Percentiles rank a stretch among this genome's conserved stretches.
Evolutionary conservation across 805 yeast genomes (phyloP).

Genomic region (Starmerella sirachaensis): DNA sequence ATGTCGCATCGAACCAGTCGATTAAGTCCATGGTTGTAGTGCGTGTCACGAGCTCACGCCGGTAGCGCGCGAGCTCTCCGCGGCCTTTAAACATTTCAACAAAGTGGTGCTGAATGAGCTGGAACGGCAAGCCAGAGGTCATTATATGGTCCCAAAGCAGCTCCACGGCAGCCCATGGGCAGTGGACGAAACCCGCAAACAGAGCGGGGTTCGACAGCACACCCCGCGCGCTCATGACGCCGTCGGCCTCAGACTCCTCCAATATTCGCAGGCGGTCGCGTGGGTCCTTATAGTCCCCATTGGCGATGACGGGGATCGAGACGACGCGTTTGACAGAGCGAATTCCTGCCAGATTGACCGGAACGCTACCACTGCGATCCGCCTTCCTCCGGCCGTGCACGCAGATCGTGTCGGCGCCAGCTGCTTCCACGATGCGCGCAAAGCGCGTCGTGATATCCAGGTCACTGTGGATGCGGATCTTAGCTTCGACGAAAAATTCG

Average conservation of each 20-base stretch:
- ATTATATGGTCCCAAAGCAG: slow-evolving; percentile 66
- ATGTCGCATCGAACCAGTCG: slow-evolving; percentile 71
- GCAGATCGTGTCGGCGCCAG: slow-evolving; percentile 89
- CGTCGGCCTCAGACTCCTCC: slow-evolving; percentile 63
- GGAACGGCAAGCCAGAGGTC: slow-evolving; percentile 73
- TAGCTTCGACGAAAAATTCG: slow-evolving; percentile 70
- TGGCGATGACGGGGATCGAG: slow-evolving; percentile 74
- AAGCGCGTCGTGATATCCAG: slow-evolving; percentile 58
- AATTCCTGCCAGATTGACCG: slow-evolving; percentile 77
- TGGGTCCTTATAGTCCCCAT: slow-evolving; percentile 79
- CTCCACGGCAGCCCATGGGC: slow-evolving; percentile 91
- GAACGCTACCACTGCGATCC: slow-evolving; percentile 65
- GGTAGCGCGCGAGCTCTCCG: slow-evolving; percentile 19
- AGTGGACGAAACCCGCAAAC: slow-evolving; percentile 56
- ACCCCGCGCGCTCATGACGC: slow-evolving; percentile 94
- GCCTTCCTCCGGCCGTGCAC: slow-evolving; percentile 85
- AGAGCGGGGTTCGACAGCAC: slow-evolving; percentile 74
- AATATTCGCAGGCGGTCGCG: slow-evolving; percentile 56
- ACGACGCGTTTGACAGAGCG: slow-evolving; percentile 46
- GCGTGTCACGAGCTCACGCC: slow-evolving; percentile 53
- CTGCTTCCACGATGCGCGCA: slow-evolving; percentile 60
- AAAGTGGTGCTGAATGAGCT: slow-evolving; percentile 76
- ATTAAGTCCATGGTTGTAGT: slow-evolving; percentile 49
- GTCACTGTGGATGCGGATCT: slow-evolving; percentile 77
- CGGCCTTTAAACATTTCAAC: slow-evolving; percentile 63